Percentiles rank a stretch among this genome's conserved stretches.
These are phyloP conservation scores for Russula griseocarnosa DNA, from an alignment of 768 basidiomycete genomes.

Conservation along the genomic window DNA sequence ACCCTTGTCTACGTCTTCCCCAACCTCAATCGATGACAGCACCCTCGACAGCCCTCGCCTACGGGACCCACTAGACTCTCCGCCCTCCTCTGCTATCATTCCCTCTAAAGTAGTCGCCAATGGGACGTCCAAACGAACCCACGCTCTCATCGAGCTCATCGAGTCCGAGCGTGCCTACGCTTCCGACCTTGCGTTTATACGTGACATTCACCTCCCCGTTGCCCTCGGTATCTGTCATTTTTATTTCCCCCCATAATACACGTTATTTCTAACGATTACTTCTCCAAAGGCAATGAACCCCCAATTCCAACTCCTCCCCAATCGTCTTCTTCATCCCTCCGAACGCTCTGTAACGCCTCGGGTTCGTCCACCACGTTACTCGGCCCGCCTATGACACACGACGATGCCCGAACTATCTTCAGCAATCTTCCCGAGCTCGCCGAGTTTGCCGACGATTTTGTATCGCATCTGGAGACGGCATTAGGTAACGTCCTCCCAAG, in stretches of 20 bases:
- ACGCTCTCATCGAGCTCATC: slow-evolving; percentile 73
- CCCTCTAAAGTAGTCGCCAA: slow-evolving; percentile 20
- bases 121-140: slow-evolving; percentile 61
- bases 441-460: slow-evolving; percentile 61
- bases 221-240: slow-evolving; percentile 56
- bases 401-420: slow-evolving; percentile 71
- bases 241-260: not conserved
- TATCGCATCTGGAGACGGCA: slow-evolving; percentile 60
- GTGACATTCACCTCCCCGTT: slow-evolving; percentile 73
- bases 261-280: slow-evolving; percentile 3
- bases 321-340: slow-evolving; percentile 46
- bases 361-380: slow-evolving; percentile 39
- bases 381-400: slow-evolving; percentile 61
- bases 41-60: slow-evolving; percentile 18
- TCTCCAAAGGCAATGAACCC: slow-evolving; percentile 39
- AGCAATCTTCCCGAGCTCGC: slow-evolving; percentile 74
- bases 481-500: slow-evolving; percentile 60
- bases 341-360: slow-evolving; percentile 50
- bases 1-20: slow-evolving; percentile 30
- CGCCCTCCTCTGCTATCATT: slow-evolving; percentile 21
- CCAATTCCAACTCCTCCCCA: slow-evolving; percentile 38
- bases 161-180: slow-evolving; percentile 80
- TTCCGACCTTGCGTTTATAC: slow-evolving; percentile 74
- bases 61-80: slow-evolving; percentile 19
- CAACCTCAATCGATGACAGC: slow-evolving; percentile 24